Evolutionary conservation across 805 yeast genomes (phyloP), one percentile per base, ranked within the genome.

Genomic region (Yarrowia sp.): DNA sequence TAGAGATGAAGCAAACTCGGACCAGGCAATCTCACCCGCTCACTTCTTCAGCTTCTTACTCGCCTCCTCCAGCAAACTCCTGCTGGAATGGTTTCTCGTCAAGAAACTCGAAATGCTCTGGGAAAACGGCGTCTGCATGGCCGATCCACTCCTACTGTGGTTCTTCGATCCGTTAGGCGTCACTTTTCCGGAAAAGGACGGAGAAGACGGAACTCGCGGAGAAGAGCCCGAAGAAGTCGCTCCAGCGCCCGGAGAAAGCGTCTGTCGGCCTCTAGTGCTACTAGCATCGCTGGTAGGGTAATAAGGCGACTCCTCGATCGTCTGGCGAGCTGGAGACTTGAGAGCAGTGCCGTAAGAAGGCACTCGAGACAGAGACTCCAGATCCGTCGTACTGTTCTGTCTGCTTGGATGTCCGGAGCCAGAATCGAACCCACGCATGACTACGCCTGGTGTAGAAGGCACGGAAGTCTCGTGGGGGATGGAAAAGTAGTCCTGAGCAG

Each of bases 321-420:
- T 83, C 19, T 77, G 80, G 3, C 76, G 80, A 10, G 79, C 73
- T 6, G 74, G 58, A 2, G 82, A 73, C 68, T 81, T 82, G 72
- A 91, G 73, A 0, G 98, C 97, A 31, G 88, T 85, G 7, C 80
- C 81, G 73, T 93, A 93, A 0, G 96, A 84, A 0, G 98, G 98
- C 6, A 93, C 97, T 53, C 83, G 76, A 19, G 87, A 84, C 65
- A 90, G 66, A 2, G 77, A 72, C 6, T 72, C 71, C 2, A 78
- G 64, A 63, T 81, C 80, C 44, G 61, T 67, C 10, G 27, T 38
- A 13, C 61, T 39, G 22, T n/a, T 35, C 14, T 47, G 58, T 6
- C 29, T n/a, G 3, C 35, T 27, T 14, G 29, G 44, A 6, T 8
- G n/a, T 1, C 14, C 46, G 2, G 46, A 32, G 13, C 56, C 58